Conservation (phyloP, 169 alveolate species). For the Perkinsus olseni region DNA sequence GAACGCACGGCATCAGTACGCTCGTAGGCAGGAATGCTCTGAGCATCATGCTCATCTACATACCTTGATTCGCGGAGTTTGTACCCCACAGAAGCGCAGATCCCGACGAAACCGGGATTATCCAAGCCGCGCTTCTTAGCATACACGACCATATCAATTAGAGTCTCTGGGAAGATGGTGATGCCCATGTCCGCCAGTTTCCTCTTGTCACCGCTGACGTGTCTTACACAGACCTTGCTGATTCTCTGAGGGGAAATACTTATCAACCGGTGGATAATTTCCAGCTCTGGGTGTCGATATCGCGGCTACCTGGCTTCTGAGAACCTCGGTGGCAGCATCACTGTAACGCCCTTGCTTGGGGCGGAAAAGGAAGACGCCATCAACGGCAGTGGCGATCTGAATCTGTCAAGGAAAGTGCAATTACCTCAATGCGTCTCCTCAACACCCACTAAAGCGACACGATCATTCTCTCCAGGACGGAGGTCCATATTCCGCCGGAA, state of each 20-base stretch:
- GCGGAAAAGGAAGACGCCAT: background rate
- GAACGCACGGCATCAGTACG: no score
- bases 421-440: background rate
- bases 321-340: background rate
- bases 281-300: background rate
- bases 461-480: background rate
- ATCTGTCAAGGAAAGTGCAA: background rate
- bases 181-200: background rate
- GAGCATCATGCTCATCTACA: no score
- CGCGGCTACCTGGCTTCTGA: background rate
- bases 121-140: background rate
- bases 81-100: background rate
- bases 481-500: background rate
- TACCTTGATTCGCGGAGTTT: background rate
- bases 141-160: background rate
- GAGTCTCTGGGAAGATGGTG: background rate
- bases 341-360: background rate
- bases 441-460: background rate
- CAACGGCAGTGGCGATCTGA: background rate
- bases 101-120: background rate
- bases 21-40: background rate
- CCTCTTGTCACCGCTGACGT: background rate
- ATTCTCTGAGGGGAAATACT: no score
- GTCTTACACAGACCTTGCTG: no score
- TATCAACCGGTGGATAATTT: no score